These are phyloP conservation scores for Tetraselmis chui DNA, from an alignment of 139 green algal genomes.

Conservation along the genomic window DNA sequence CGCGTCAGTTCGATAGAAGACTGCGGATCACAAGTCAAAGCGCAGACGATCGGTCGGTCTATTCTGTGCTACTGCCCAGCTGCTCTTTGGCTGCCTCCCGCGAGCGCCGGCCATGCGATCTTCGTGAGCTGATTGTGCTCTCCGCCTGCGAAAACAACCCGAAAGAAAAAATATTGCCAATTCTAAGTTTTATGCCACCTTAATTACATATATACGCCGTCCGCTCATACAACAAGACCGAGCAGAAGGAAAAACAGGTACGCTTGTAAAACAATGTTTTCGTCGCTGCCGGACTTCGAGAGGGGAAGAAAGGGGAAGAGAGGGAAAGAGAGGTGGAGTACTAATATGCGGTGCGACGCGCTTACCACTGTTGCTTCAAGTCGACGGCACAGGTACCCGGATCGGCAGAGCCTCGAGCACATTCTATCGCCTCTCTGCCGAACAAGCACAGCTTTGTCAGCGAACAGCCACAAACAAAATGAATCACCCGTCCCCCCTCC, in stretches of 20 bases:
- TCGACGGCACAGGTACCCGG: too few relatives aligned
- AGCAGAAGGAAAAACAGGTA: not conserved
- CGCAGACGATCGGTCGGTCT: not conserved
- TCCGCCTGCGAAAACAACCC: too few relatives aligned
- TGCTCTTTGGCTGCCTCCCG: not conserved
- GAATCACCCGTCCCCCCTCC: not conserved
- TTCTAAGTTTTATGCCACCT: too few relatives aligned
- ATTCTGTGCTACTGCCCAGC: not conserved
- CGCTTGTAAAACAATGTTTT: not conserved
- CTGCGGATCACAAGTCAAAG: not conserved
- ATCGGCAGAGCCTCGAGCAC: not conserved
- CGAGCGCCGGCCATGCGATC: not conserved
- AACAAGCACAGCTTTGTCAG: not conserved
- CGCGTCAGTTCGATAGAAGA: too few relatives aligned
- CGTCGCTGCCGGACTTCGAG: not conserved
- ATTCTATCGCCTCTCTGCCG: too few relatives aligned
- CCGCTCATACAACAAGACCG: not conserved
- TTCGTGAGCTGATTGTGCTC: not conserved
- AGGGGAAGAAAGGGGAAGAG: too few relatives aligned
- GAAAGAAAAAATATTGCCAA: too few relatives aligned
- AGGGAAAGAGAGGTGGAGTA: too few relatives aligned
- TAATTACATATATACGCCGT: not conserved
- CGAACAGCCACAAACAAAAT: not conserved
- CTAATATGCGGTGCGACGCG: too few relatives aligned
- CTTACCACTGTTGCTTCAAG: too few relatives aligned